Conservation (phyloP, 1,139 yeast genomes). For the Spathaspora sp. region DNA sequence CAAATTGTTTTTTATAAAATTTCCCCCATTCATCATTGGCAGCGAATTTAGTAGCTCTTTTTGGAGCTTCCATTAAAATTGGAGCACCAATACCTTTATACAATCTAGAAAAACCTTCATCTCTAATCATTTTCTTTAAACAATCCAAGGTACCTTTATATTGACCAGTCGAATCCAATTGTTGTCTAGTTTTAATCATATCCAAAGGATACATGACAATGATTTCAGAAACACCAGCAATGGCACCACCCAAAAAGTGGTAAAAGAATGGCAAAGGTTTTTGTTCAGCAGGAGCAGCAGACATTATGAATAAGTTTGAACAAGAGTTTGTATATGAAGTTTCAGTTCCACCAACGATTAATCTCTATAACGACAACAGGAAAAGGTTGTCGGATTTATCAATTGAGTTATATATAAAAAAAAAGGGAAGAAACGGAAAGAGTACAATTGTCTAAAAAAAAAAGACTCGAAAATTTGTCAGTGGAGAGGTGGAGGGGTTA, state of each 20-base stretch:
- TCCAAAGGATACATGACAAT: conserved; percentile 97
- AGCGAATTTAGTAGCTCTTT: conserved; percentile 96
- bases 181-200: conserved; percentile 97
- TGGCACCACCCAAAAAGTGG: conserved; percentile 92
- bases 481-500: neutral
- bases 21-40: conserved; percentile 98
- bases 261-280: conserved; percentile 70
- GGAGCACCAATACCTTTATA: conserved; percentile 97
- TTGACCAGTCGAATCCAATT: conserved; percentile 67
- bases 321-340: no score
- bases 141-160: conserved; percentile 87
- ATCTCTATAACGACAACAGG: neutral
- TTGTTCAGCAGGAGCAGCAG: conserved; percentile 10
- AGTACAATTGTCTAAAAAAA: neutral
- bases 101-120: conserved; percentile 81
- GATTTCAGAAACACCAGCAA: conserved; percentile 97
- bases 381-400: neutral
- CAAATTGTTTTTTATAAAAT: conserved; percentile 72
- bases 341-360: neutral
- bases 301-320: conserved; percentile 7
- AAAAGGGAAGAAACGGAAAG: neutral
- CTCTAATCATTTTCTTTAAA: conserved; percentile 73
- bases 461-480: neutral
- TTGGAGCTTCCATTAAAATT: conserved; percentile 98
- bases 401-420: neutral